These are phyloP conservation scores for Rubroshorea leprosula DNA, from an alignment of 345 rosid species.

Conservation along the genomic window DNA sequence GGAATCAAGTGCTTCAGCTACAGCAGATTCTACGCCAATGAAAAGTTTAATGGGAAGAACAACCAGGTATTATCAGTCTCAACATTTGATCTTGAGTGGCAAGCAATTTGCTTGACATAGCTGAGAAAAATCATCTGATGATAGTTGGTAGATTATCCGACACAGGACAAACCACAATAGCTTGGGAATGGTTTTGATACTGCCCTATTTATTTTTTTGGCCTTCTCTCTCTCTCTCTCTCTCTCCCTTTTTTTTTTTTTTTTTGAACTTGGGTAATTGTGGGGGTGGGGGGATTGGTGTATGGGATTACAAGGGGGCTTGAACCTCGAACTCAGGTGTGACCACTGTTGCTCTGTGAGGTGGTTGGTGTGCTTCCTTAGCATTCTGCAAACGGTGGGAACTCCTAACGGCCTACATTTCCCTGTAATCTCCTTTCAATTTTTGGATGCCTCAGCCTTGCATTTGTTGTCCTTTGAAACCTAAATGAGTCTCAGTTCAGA, in stretches of 20 bases:
- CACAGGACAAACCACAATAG: not conserved
- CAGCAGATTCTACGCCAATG: constrained; percentile 88
- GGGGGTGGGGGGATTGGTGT: not conserved
- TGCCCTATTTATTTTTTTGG: not conserved
- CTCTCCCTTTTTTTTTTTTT: not conserved
- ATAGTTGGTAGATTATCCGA: too few species aligned
- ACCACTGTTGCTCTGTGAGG: too few species aligned
- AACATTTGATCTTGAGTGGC: not conserved
- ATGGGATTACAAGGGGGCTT: not conserved
- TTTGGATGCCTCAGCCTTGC: too few species aligned
- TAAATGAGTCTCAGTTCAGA: too few species aligned
- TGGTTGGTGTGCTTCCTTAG: too few species aligned
- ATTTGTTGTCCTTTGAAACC: too few species aligned
- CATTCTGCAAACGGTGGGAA: too few species aligned
- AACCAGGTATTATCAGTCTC: not conserved
- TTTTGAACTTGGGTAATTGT: too few species aligned
- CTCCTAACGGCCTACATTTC: too few species aligned
- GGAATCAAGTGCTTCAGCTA: constrained; percentile 92
- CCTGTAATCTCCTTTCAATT: too few species aligned
- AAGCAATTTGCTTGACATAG: not conserved
- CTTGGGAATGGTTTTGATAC: not conserved
- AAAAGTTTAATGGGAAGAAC: constrained; percentile 20
- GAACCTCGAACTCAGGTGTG: too few species aligned
- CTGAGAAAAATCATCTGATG: not conserved
- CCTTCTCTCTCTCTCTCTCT: not conserved